Conservation (phyloP, 768 basidiomycete species). For the Panellus pusillus region DNA sequence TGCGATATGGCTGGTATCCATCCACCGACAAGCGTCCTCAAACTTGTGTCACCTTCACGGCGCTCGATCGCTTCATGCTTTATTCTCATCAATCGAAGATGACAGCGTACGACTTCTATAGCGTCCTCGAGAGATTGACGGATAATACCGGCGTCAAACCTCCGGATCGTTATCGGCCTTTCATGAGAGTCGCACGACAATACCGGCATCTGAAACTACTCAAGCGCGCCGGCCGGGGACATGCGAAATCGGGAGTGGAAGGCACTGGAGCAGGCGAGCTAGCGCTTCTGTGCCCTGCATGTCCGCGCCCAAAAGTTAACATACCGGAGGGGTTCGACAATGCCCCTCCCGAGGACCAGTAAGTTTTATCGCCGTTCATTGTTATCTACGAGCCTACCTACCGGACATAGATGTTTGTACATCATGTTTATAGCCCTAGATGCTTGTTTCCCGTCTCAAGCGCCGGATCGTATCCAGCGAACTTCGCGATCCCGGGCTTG, state of each 20-base stretch:
- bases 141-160: background rate
- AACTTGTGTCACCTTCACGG: too few relatives aligned
- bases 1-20: too few relatives aligned
- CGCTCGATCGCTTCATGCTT: too few relatives aligned
- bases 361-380: too few relatives aligned
- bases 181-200: constrained; percentile 11
- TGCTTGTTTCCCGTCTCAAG: constrained; percentile 16
- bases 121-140: background rate
- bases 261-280: constrained; percentile 28
- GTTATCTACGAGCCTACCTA: too few relatives aligned
- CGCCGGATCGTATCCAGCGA: constrained; percentile 14
- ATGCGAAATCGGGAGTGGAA: constrained; percentile 23
- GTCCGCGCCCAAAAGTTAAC: constrained; percentile 31
- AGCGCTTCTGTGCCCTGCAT: constrained; percentile 33
- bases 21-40: too few relatives aligned
- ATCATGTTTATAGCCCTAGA: too few relatives aligned
- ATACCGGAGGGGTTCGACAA: constrained; percentile 26
- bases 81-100: too few relatives aligned
- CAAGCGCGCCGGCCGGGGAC: constrained; percentile 27
- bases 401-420: too few relatives aligned
- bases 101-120: constrained; percentile 9
- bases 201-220: constrained; percentile 30
- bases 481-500: constrained; percentile 6
- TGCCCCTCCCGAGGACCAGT: constrained; percentile 15
- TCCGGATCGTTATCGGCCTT: constrained; percentile 10